Base-by-base conservation (phyloP, 176 grass and related monocot genomes). In the Areca catechu region DNA sequence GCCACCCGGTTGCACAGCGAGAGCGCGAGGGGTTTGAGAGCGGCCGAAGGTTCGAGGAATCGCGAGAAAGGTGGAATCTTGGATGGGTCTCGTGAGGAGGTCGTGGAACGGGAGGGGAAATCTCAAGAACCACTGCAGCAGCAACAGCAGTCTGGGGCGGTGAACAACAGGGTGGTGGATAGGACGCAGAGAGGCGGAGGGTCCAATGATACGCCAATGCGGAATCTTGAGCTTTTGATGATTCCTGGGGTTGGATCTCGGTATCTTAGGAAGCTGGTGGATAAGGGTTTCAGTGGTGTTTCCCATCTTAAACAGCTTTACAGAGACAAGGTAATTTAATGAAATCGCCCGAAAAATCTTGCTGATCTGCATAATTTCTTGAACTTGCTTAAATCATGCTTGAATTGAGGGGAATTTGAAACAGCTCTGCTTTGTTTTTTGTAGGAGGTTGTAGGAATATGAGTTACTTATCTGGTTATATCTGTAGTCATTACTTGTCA, bases 251-350 rank as follows among this genome's bases (percentile, higher is more conserved):
- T 95, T 28, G 90, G 90, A 22, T 85, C 70, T 27, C 79, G 85
- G 53, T 89, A 95, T 60, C 74, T 86, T 73, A 80, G 77, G 70
- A 95, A 95, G 74, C 77, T 89, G 62, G 85, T 83, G 47, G 85
- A 95, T 70, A 95, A 89, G 67, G 90, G 90, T 17, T 89, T 89
- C 55, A 71, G 83, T 20, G 85, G 70, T 37, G 76, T 95, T 0
- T 69, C 82, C 0, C 85, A 83, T 59, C 90, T 95, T 66, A 95
- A 95, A 79, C 79, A 95, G 65, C 82, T 89, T 23, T 89, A 95
- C 22, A 79, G 65, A 51, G 82, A 95, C 63, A 83, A 95, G 90
- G 90, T 98, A 60, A 4, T 30, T 53, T 57, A 47, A 43, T 43
- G 9, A 43, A 43, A 43, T 43, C 14, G 34, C 34, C 14, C 3